Conservation (phyloP, 140 eudicot genomes). For the Senecio squalidus region DNA sequence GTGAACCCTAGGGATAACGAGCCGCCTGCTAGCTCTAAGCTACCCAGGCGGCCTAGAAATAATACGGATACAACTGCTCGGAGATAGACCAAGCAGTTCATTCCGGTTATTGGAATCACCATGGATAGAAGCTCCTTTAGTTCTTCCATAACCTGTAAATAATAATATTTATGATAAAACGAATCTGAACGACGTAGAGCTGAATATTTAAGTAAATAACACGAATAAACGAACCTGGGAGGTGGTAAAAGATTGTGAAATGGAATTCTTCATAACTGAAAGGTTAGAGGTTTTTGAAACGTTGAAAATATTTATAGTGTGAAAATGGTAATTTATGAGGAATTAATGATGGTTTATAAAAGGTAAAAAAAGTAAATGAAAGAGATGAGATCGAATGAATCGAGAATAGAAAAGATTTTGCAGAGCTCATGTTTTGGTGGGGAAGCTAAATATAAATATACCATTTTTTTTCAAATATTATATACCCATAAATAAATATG, state of each 20-base stretch:
- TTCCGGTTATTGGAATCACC: slow-evolving; percentile 84
- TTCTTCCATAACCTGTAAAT: slow-evolving; percentile 59
- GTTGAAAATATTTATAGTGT: too few species aligned
- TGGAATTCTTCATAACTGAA: slow-evolving; percentile 9
- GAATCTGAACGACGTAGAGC: too few species aligned
- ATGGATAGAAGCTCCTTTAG: slow-evolving; percentile 68
- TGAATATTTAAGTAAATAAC: background rate
- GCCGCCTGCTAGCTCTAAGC: slow-evolving; percentile 97
- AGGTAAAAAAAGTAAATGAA: background rate
- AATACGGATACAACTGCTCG: slow-evolving; percentile 90
- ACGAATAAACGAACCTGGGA: background rate
- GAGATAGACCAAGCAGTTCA: slow-evolving; percentile 73
- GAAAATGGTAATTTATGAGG: background rate
- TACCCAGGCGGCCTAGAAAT: slow-evolving; percentile 83
- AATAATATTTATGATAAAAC: background rate
- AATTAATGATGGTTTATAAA: background rate
- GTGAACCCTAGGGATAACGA: slow-evolving; percentile 92
- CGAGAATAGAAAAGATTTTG: background rate
- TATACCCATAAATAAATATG: too few species aligned
- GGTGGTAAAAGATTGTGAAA: slow-evolving; percentile 5
- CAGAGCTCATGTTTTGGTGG: too few species aligned
- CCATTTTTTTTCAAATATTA: background rate
- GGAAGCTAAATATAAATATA: background rate
- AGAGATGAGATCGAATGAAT: slow-evolving; percentile 4
- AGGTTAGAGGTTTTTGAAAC: too few species aligned